Base-by-base conservation (phyloP, 257 asterid genomes). In the Capsicum pubescens region DNA sequence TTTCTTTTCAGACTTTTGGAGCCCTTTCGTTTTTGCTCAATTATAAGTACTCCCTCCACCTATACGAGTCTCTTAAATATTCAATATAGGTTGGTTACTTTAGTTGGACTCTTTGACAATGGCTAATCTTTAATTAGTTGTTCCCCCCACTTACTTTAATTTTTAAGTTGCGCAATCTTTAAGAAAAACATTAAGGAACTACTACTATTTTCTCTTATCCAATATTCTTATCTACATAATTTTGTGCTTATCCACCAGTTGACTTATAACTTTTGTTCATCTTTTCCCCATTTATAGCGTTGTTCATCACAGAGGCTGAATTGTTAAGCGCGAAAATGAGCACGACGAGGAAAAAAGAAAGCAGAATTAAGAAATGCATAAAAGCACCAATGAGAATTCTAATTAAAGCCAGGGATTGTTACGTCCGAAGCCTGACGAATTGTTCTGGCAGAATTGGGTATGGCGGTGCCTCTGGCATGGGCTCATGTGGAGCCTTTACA, bases 321-420 rank as follows among this genome's bases (percentile, higher is more conserved):
- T 74, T 48, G 79, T 71, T 46, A 6, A 48, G 32, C 39, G 39
- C 32, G 48, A 79, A 71, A 42, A 89, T 87, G 91, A 74, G 81
- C 74, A 87, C 19, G 39, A 79, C 61, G 13, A 70, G 13, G 0
- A 35, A 3, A 4, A 88, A 83, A 71, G 84, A 67, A 58, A 83
- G 87, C 87, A 91, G 81, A 84, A 79, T 87, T 79, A 56, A 56
- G 39, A 83, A 84, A 67, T 89, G 50, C 89, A 79, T 92, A 52
- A 92, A 83, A 84, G 90, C 80, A 42, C 92, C 95, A 4, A 39
- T 85, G 0, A 87, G 83, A 54, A 35, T 87, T 54, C 88, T 93
- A 83, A 66, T 82, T 81, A 86, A 86, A 57, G 93, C 88, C 64
- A 87, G 93, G 57, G 92, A 92, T 59, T 85, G 90, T 50, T 93